Evolutionary conservation across 2,329 filamentous ascomycete genomes (phyloP).

Genomic region (Sphaceloma murrayae): DNA sequence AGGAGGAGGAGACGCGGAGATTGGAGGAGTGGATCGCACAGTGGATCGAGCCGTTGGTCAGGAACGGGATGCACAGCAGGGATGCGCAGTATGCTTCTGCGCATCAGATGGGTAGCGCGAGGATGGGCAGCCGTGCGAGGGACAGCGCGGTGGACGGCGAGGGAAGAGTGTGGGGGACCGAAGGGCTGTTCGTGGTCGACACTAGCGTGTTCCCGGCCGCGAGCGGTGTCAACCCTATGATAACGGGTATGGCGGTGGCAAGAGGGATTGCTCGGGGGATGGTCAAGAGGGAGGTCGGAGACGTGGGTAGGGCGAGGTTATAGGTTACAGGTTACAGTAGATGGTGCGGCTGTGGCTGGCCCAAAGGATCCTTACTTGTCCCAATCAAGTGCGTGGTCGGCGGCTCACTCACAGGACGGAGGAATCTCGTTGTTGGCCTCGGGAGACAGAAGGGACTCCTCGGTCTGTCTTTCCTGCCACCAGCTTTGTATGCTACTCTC

Average conservation of each 20-base stretch:
- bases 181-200: conserved; percentile 61
- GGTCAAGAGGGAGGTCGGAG: conserved; percentile 30
- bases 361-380: too few species aligned
- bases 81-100: conserved; percentile 54
- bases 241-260: conserved; percentile 62
- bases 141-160: conserved; percentile 37
- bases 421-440: too few species aligned
- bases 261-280: conserved; percentile 55
- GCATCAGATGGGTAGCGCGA: conserved; percentile 71
- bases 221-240: conserved; percentile 74
- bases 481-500: too few species aligned
- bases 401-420: too few species aligned
- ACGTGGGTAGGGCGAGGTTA: conserved; percentile 28
- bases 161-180: conserved; percentile 51
- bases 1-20: conserved; percentile 30
- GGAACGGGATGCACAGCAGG: conserved; percentile 41
- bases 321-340: too few species aligned
- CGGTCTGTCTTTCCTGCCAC: too few species aligned
- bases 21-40: conserved; percentile 54
- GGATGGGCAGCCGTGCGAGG: conserved; percentile 50
- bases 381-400: too few species aligned
- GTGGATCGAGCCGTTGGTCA: conserved; percentile 40
- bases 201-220: conserved; percentile 67
- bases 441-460: too few species aligned
- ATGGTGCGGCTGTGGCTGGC: too few species aligned